These are phyloP conservation scores for Simplicillium sp. DNA, from an alignment of 2,329 filamentous ascomycete species.

Conservation along the genomic window DNA sequence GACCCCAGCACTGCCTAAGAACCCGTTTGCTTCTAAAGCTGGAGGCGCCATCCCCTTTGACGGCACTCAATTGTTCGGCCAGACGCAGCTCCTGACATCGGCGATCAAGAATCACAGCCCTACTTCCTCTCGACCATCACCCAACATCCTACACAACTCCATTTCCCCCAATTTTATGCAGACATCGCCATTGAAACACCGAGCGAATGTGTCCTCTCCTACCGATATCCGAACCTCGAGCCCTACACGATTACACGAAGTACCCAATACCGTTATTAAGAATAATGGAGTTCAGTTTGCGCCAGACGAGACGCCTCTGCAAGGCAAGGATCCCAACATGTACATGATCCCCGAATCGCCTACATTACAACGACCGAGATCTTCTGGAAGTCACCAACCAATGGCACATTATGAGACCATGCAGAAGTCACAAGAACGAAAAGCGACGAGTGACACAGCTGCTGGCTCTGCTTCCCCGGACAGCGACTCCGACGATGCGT, in stretches of 20 bases:
- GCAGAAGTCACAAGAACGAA: conserved; percentile 34
- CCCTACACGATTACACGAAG: conserved; percentile 22
- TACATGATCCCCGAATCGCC: conserved; percentile 28
- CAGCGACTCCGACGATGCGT: conserved; percentile 25
- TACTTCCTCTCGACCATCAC: conserved; percentile 49
- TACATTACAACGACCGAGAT: conserved; percentile 13
- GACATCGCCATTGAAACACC: conserved; percentile 40
- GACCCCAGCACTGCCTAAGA: conserved; percentile 38
- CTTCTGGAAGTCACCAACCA: conserved; percentile 18
- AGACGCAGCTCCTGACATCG: conserved; percentile 43
- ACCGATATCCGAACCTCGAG: conserved; percentile 30
- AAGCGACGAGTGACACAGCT: conserved; percentile 13
- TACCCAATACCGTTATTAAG: conserved; percentile 17
- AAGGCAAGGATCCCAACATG: conserved; percentile 14
- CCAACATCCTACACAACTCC: conserved; percentile 32
- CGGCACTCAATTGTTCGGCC: conserved; percentile 42
- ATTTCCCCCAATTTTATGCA: conserved; percentile 35
- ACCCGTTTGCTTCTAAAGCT: conserved; percentile 33
- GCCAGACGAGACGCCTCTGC: conserved; percentile 16
- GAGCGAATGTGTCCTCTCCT: conserved; percentile 36
- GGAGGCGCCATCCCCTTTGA: conserved; percentile 24
- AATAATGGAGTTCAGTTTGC: conserved; percentile 9
- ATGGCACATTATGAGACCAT: conserved; percentile 34
- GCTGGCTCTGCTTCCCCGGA: conserved; percentile 17
- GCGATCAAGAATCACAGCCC: conserved; percentile 39